phyloP scores from a whole-genome alignment of 1,139 yeast species.

The Debaryomyces nepalensis region DNA sequence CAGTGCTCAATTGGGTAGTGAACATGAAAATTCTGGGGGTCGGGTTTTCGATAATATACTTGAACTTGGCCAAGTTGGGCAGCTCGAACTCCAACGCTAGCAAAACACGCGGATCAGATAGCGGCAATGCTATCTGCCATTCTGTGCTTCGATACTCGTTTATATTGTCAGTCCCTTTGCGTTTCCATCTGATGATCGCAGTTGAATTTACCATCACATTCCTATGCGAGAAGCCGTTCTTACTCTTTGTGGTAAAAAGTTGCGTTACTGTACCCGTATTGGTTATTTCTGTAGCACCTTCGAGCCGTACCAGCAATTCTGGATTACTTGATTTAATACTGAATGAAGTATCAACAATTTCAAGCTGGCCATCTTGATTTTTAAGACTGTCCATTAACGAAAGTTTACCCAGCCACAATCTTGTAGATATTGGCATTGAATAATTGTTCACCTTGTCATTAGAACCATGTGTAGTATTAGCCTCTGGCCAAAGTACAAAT shows the following conservation, averaged over 20 bases:
- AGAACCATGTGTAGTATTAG: background rate
- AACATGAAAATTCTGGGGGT: conserved; percentile 71
- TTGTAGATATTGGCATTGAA: conserved; percentile 47
- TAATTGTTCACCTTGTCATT: conserved; percentile 21
- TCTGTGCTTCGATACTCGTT: conserved; percentile 38
- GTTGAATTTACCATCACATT: conserved; percentile 38
- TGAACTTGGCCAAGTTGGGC: conserved; percentile 27
- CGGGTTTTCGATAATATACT: conserved; percentile 72
- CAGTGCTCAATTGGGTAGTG: conserved; percentile 46
- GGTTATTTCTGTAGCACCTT: conserved; percentile 14
- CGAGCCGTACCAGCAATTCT: conserved; percentile 33
- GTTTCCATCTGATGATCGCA: conserved; percentile 39
- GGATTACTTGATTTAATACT: conserved; percentile 34
- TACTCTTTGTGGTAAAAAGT: conserved; percentile 42
- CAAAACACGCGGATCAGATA: conserved; percentile 71
- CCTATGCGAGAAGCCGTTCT: conserved; percentile 46
- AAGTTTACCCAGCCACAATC: conserved; percentile 51
- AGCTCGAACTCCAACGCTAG: conserved; percentile 28
- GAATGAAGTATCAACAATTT: conserved; percentile 28
- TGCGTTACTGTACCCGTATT: conserved; percentile 19
- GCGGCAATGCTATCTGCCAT: conserved; percentile 60
- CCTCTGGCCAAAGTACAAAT: conserved; percentile 30
- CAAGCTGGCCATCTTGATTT: conserved; percentile 22
- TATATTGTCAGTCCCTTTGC: conserved; percentile 25
- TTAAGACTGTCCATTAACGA: conserved; percentile 20